Percentiles rank a stretch among this genome's conserved stretches.
phyloP scores from a whole-genome alignment of 345 rosid genomes.

The Odontarrhena argentea region DNA sequence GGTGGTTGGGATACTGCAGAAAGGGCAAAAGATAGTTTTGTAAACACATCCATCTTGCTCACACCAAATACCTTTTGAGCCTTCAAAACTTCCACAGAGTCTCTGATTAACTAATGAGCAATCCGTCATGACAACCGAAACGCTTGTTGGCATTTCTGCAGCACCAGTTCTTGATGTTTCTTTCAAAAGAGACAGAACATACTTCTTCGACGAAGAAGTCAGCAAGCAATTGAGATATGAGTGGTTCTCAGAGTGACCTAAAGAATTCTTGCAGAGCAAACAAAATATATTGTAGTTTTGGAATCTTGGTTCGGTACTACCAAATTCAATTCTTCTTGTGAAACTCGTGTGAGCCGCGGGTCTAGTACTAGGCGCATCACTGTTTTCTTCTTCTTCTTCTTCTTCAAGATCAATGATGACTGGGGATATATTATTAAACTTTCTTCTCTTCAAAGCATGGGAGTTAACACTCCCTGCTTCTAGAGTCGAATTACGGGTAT shows the following conservation, averaged over 20 bases:
- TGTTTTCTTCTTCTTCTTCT: slow-evolving; percentile 40
- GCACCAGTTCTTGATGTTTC: slow-evolving; percentile 37
- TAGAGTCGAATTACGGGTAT: slow-evolving; percentile 38
- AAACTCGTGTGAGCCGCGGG: slow-evolving; percentile 38
- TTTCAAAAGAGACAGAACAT: slow-evolving; percentile 58
- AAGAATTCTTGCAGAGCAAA: slow-evolving; percentile 59
- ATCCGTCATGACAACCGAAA: slow-evolving; percentile 63
- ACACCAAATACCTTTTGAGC: slow-evolving; percentile 60
- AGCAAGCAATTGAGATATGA: slow-evolving; percentile 51
- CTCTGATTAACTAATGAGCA: slow-evolving; percentile 58
- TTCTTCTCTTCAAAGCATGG: slow-evolving; percentile 63
- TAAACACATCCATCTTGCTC: slow-evolving; percentile 93
- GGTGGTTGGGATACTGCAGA: slow-evolving; percentile 57
- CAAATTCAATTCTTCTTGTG: slow-evolving; percentile 59
- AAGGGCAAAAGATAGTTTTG: slow-evolving; percentile 73
- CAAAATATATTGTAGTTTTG: slow-evolving; percentile 50
- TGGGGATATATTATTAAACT: slow-evolving; percentile 42
- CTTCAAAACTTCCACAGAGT: slow-evolving; percentile 45
- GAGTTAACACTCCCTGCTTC: slow-evolving; percentile 68
- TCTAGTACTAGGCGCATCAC: slow-evolving; percentile 34
- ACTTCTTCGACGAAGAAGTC: slow-evolving; percentile 62
- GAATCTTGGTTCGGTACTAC: slow-evolving; percentile 42
- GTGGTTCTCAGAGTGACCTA: slow-evolving; percentile 68
- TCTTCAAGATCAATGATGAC: slow-evolving; percentile 43
- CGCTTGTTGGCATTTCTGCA: slow-evolving; percentile 44